These are phyloP conservation scores for Penicillium ucsense DNA, from an alignment of 495 filamentous ascomycete genomes.

Conservation along the genomic window DNA sequence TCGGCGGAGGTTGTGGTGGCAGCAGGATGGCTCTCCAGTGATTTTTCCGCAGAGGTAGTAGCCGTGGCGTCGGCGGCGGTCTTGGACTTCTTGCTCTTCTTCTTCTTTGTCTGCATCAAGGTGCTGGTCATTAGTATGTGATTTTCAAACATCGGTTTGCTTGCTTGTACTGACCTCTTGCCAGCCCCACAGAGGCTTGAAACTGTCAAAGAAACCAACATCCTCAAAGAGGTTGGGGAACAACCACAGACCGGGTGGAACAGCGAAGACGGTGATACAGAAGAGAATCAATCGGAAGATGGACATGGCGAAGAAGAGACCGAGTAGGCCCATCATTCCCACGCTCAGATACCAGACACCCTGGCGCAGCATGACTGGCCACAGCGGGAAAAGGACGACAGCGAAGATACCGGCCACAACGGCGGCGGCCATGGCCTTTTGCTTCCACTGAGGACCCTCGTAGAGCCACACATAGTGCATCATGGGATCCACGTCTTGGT, in stretches of 20 bases:
- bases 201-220: conserved; percentile 96
- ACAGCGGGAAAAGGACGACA: conserved; percentile 90
- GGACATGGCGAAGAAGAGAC: conserved; percentile 94
- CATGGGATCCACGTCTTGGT: conserved; percentile 84
- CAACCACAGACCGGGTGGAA: conserved; percentile 86
- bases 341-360: conserved; percentile 98
- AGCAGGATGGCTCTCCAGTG: conserved; percentile 39
- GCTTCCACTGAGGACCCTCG: conserved; percentile 87
- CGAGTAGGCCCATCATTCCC: conserved; percentile 83
- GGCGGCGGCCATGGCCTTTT: conserved; percentile 78
- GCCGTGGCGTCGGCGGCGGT: conserved; percentile 6
- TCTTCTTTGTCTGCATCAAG: conserved; percentile 26
- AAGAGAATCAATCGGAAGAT: conserved; percentile 96
- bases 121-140: conserved; percentile 7
- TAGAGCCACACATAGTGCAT: conserved; percentile 97
- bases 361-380: conserved; percentile 82
- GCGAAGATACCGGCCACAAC: conserved; percentile 74
- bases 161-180: conserved; percentile 60
- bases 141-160: background rate
- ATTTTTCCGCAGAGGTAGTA: background rate
- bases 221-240: conserved; percentile 99
- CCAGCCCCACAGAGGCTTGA: conserved; percentile 96
- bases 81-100: conserved; percentile 59
- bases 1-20: conserved; percentile 52
- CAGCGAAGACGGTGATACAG: conserved; percentile 75